Evolutionary conservation across 2,329 filamentous ascomycete genomes (phyloP).

Genomic region (Epichloe gansuensis): DNA sequence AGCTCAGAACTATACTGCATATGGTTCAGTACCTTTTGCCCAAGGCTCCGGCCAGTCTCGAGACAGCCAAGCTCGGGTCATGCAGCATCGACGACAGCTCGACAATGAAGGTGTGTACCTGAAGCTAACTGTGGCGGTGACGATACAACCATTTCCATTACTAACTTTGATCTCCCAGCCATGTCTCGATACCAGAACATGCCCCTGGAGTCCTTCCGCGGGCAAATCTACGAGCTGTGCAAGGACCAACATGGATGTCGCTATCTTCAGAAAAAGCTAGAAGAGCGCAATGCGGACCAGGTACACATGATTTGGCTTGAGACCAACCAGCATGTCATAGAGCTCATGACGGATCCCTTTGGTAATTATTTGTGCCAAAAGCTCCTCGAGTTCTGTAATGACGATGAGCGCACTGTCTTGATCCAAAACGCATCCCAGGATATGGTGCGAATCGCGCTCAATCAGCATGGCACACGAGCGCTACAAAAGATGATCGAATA

Average conservation of each 20-base stretch:
- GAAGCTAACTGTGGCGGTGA: not conserved
- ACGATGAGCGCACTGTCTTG: constrained; percentile 84
- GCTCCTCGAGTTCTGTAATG: constrained; percentile 85
- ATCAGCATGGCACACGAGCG: constrained; percentile 92
- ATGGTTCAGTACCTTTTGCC: constrained; percentile 36
- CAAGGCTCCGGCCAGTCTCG: constrained; percentile 40
- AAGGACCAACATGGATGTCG: constrained; percentile 98
- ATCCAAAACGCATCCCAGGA: constrained; percentile 81
- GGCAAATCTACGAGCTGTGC: constrained; percentile 80
- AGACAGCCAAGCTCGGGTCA: constrained; percentile 65
- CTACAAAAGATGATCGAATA: constrained; percentile 99
- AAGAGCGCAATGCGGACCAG: constrained; percentile 72
- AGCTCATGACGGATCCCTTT: constrained; percentile 98
- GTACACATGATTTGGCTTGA: constrained; percentile 90
- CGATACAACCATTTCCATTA: not conserved
- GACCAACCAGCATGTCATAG: constrained; percentile 84
- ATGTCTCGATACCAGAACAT: constrained; percentile 76
- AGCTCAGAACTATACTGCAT: constrained; percentile 45
- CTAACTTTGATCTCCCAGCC: constrained; percentile 28
- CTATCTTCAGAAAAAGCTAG: constrained; percentile 92
- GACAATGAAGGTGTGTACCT: constrained; percentile 51
- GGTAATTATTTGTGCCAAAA: constrained; percentile 99
- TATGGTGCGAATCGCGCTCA: constrained; percentile 86
- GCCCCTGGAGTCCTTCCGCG: constrained; percentile 65
- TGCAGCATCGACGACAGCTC: constrained; percentile 61